Conservation (phyloP, 2,329 filamentous ascomycete genomes). For the Hirsutella rhossiliensis region DNA sequence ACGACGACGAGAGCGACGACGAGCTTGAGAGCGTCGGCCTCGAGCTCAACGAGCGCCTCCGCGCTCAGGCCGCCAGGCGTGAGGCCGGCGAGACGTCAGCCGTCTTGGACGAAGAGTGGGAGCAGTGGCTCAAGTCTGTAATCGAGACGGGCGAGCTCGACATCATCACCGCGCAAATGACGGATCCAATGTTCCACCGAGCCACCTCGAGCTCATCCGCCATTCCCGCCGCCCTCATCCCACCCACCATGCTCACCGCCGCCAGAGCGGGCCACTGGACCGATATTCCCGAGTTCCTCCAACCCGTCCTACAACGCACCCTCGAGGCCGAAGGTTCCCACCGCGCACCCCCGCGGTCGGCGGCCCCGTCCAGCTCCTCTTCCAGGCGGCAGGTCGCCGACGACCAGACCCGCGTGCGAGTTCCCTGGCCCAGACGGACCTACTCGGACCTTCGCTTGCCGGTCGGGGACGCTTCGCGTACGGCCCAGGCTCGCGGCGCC, state of each 20-base stretch:
- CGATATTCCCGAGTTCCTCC: constrained; percentile 44
- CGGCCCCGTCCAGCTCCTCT: background rate
- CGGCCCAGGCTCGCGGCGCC: constrained; percentile 9
- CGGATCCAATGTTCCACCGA: constrained; percentile 19
- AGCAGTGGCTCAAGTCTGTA: constrained; percentile 62
- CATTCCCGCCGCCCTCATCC: constrained; percentile 28
- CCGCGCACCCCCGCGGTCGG: constrained; percentile 1
- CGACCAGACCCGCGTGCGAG: background rate
- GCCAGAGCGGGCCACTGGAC: constrained; percentile 46
- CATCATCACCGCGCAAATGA: constrained; percentile 31
- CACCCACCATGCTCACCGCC: constrained; percentile 38
- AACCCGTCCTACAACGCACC: constrained; percentile 36
- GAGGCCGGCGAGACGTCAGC: constrained; percentile 46
- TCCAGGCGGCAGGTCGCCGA: background rate
- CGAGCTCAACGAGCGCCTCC: constrained; percentile 51
- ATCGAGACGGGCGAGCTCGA: constrained; percentile 49
- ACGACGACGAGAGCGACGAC: constrained; percentile 35
- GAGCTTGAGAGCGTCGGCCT: constrained; percentile 45
- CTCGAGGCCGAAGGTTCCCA: constrained; percentile 24
- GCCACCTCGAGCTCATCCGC: constrained; percentile 10
- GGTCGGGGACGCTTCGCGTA: constrained; percentile 16
- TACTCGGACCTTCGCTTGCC: constrained; percentile 29
- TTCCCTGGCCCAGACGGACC: constrained; percentile 8
- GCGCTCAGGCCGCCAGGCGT: constrained; percentile 49
- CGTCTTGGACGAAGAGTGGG: constrained; percentile 59